Evolutionary conservation across 768 basidiomycete genomes (phyloP), one percentile per base, ranked within the genome.

Genomic region (Lyophyllum decastes): DNA sequence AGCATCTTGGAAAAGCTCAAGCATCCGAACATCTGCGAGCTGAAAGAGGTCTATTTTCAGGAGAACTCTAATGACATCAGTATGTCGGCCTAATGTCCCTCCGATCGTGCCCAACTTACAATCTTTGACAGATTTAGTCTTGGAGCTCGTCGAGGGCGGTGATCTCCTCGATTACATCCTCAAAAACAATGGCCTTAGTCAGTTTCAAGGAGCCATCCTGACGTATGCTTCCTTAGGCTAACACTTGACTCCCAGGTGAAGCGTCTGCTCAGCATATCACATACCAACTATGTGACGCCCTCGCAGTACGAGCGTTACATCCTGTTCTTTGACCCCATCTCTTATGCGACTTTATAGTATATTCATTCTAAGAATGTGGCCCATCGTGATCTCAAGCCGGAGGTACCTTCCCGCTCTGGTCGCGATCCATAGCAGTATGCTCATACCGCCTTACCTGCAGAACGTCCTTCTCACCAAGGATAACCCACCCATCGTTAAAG

Each of bases 321-420:
- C 10, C 25, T 7, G 19, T 30, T 40, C 25, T 5, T 46, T 41
- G 2, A 9, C 12, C 46, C 9, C 16, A 54, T 58, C 27, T 4
- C 8, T 38, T 64, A 51, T 54, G 34, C 24, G 41, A 50, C 22
- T 17, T 49, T 34, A 33, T 48, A 82, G 78, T 92, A 90, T 63
- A 85, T 91, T 49, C 91, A 92, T 59, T 77, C 76, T 8, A 77
- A 85, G 66, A 89, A 88, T 16, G 88, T 99, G 45, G 83, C 94
- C 0, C 96, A 98, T 73, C 89, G 97, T 45, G 97, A 99, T 70
- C 75, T 98, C 45, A 97, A 97, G 71, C 95, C 96, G 1, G 90
- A 92, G 76, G 87, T 86, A 35, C 21, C 54, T 58, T 8, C 70
- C 72, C 48, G 60, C 66, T 30, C 49, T 58, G 35, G 7, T n/a